A percentile compares a stretch with the other conserved stretches of the same genome.
Conservation (phyloP, 805 yeast genomes). For the Danielia reshetovae region DNA sequence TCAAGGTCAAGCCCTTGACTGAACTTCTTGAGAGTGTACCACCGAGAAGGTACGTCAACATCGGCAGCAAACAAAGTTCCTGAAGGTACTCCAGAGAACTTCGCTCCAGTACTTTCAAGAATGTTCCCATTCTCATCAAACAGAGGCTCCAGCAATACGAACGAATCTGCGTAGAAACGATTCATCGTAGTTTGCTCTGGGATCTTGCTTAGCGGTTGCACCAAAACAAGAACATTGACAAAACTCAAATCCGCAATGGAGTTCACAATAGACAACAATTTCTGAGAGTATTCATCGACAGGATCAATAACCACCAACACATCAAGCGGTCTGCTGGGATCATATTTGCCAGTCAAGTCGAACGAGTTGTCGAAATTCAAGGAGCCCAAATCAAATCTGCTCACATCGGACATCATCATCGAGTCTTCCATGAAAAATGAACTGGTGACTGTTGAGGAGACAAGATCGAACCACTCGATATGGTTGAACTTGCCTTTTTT, state of each 20-base stretch:
- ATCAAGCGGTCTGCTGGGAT: conserved; percentile 41
- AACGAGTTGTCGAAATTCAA: conserved; percentile 21
- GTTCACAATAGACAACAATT: conserved; percentile 43
- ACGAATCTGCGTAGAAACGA: conserved; percentile 54
- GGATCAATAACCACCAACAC: conserved; percentile 70
- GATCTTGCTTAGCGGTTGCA: conserved; percentile 52
- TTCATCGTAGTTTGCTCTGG: conserved; percentile 42
- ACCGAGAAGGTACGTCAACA: conserved; percentile 57
- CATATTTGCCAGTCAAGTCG: conserved; percentile 16
- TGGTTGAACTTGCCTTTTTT: conserved; percentile 15
- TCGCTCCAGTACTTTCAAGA: conserved; percentile 20
- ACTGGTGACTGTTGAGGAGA: conserved; percentile 41
- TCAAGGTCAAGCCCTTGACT: conserved; percentile 63
- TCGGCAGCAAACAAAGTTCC: conserved; percentile 39
- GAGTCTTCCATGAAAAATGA: conserved; percentile 42
- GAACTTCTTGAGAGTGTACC: conserved; percentile 66
- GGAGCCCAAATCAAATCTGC: conserved; percentile 45
- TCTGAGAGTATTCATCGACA: conserved; percentile 63
- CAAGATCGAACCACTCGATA: conserved; percentile 46
- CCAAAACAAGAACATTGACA: conserved; percentile 48
- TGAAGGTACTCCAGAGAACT: conserved; percentile 22
- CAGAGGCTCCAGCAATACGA: conserved; percentile 26
- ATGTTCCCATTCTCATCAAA: conserved; percentile 27
- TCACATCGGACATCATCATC: conserved; percentile 36
- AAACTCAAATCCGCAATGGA: conserved; percentile 43